phyloP scores from a whole-genome alignment of 148 eudicot genomes.

The Salicornia ramosissima region DNA sequence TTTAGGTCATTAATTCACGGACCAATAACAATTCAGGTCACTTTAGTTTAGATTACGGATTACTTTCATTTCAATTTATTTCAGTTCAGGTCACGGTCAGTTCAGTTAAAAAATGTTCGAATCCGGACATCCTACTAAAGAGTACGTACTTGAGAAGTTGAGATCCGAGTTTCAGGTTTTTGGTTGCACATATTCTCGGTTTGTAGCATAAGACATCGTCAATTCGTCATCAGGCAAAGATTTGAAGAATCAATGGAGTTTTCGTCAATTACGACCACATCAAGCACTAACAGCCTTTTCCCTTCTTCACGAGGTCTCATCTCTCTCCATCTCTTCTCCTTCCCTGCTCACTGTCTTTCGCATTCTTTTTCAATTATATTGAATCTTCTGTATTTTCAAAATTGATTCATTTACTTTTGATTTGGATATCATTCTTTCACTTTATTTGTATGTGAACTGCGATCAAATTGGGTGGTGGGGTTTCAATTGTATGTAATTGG shows the following conservation, averaged over 20 bases:
- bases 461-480: background rate
- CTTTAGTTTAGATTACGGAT: too few relatives aligned
- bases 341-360: background rate
- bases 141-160: too few relatives aligned
- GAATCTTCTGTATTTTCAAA: background rate
- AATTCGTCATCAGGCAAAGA: background rate
- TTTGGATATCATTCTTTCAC: background rate
- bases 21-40: too few relatives aligned
- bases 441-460: background rate
- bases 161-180: too few relatives aligned
- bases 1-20: too few relatives aligned
- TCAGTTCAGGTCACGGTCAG: too few relatives aligned
- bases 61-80: too few relatives aligned
- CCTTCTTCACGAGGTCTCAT: constrained; percentile 32
- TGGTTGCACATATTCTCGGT: too few relatives aligned
- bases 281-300: constrained; percentile 20
- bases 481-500: constrained; percentile 5
- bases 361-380: background rate
- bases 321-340: background rate
- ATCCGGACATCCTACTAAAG: too few relatives aligned
- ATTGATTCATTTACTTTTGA: background rate
- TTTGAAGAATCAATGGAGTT: constrained; percentile 36
- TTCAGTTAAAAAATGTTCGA: too few relatives aligned
- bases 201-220: background rate
- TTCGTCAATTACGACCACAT: constrained; percentile 35